Evolutionary conservation across 441 rosid genomes (phyloP), one percentile per base, ranked within the genome.

Genomic region (Hura crepitans): DNA sequence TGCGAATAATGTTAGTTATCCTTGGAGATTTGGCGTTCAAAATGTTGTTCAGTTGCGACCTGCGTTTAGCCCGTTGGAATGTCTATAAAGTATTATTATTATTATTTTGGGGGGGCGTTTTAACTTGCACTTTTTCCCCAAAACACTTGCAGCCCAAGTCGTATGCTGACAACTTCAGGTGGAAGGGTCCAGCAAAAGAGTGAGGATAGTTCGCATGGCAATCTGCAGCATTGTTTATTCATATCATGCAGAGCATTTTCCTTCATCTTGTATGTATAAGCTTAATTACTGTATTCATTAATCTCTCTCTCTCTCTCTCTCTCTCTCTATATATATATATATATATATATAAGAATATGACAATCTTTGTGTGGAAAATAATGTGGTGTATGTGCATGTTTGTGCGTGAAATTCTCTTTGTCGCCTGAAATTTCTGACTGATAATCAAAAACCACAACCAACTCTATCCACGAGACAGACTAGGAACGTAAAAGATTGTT

Each of bases 101-200:
- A 20, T 23, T 3, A n/a, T n/a, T n/a, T n/a, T n/a, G n/a, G n/a
- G 12, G 11, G 7, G 10, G 51, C 20, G 12, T 13, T 7, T 25
- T 10, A 25, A 62, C 31, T 9, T 64, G 57, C 17, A 17, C 20
- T 65, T 43, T 43, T 25, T 59, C 22, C 15, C n/a, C n/a, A n/a
- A 6, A 20, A 22, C 35, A 25, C 11, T 67, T 74, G n/a, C 87
- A 79, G 88, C 76, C 84, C 1, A 82, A 87, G 74, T 81, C 85
- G 2, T 82, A 82, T 74, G 86, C 86, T 61, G 87, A 84, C 77
- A 87, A 85, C 83, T 85, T 85, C 83, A 85, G 76, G 72, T 87
- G 88, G 88, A 85, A 84, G 81, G 84, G 88, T 37, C 84, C 86
- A 0, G 68, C 78, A 11, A 35, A 68, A 54, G 50, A 33, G 23